phyloP scores from a whole-genome alignment of 805 yeast species.

The Lipomyces orientalis region DNA sequence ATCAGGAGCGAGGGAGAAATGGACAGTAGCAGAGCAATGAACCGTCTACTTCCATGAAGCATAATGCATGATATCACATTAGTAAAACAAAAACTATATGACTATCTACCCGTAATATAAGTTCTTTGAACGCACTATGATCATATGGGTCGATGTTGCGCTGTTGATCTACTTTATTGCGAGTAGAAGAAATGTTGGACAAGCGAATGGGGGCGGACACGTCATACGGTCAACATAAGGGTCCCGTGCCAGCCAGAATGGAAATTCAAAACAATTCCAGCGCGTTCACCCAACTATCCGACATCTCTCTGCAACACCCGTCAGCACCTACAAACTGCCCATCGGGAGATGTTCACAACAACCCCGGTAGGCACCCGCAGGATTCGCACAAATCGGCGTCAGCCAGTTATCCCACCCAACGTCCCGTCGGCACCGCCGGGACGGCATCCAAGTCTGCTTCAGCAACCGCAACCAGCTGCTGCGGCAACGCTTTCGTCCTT shows the following conservation, averaged over 20 bases:
- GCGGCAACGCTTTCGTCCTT: conserved; percentile 11
- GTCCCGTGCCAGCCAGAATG: neutral
- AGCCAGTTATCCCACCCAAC: conserved; percentile 14
- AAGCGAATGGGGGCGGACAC: no score
- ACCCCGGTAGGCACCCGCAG: conserved; percentile 21
- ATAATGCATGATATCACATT: no score
- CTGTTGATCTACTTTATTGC: no score
- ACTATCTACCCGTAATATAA: no score
- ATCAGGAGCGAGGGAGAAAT: no score
- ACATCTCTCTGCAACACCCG: neutral
- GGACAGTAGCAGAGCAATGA: no score
- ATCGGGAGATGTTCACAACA: conserved; percentile 17
- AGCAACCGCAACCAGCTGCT: neutral
- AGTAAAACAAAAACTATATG: no score
- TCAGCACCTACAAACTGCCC: neutral
- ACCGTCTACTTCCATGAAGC: no score
- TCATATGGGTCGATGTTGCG: no score
- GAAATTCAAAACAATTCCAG: neutral
- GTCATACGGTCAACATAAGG: neutral
- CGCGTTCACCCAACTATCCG: neutral
- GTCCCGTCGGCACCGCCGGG: conserved; percentile 13
- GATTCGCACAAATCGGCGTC: conserved; percentile 11
- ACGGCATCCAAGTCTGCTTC: neutral
- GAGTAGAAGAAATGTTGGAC: no score
- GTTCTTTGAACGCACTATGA: no score